Evolutionary conservation across 768 basidiomycete species (phyloP).

Genomic region (Tylopilus intermedius): DNA sequence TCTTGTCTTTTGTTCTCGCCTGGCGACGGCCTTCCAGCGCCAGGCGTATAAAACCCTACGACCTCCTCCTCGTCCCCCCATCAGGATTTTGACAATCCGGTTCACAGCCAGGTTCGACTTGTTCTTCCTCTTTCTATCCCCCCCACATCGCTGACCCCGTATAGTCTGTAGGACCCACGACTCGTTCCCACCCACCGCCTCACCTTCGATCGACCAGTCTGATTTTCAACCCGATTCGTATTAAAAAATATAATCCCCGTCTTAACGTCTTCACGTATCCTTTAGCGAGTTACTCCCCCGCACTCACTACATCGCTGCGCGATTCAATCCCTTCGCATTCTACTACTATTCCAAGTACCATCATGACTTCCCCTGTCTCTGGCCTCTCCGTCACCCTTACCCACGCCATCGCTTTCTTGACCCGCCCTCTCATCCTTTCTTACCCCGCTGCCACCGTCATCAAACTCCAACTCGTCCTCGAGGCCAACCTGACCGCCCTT

Average conservation of each 20-base stretch:
- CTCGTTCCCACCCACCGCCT: slow-evolving; percentile 4
- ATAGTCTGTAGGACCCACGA: slow-evolving; percentile 27
- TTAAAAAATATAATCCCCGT: slow-evolving; percentile 6
- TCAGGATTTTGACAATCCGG: slow-evolving; percentile 37
- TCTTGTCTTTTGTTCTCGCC: slow-evolving; percentile 32
- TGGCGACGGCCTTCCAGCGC: slow-evolving; percentile 22
- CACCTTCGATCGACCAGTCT: slow-evolving; percentile 21
- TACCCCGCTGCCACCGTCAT: slow-evolving; percentile 60
- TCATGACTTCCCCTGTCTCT: slow-evolving; percentile 36
- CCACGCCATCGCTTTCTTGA: slow-evolving; percentile 71
- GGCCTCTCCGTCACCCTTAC: slow-evolving; percentile 64
- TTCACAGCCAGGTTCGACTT: slow-evolving; percentile 28
- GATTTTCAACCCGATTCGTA: slow-evolving; percentile 23
- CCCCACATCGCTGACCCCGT: slow-evolving; percentile 9
- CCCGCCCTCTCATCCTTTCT: slow-evolving; percentile 52
- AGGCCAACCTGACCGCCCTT: slow-evolving; percentile 66
- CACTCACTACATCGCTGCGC: slow-evolving; percentile 30
- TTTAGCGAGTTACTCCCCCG: slow-evolving; percentile 23
- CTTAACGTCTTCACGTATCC: slow-evolving; percentile 25
- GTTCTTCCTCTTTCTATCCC: background rate
- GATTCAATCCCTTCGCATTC: slow-evolving; percentile 26
- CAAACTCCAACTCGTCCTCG: slow-evolving; percentile 67
- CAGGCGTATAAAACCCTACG: slow-evolving; percentile 23
- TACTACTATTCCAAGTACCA: background rate
- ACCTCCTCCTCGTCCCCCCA: slow-evolving; percentile 3